Base-by-base conservation (phyloP, 73 alveolate species). In the Diophrys sp. region DNA sequence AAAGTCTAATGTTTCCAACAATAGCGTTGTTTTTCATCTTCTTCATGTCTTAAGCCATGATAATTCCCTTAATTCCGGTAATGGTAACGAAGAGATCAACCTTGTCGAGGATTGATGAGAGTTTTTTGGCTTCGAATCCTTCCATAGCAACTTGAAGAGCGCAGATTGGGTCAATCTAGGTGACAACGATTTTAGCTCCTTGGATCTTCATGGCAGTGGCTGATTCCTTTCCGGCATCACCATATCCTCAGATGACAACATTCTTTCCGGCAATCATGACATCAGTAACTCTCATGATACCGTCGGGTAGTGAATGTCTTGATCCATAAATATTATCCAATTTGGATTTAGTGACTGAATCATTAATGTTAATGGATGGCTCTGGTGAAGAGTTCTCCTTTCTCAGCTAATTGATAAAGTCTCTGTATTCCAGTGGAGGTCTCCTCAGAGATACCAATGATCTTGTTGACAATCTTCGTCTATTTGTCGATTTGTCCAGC, bases 141-240 rank as follows among this genome's bases (percentile, higher is more conserved):
- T 96, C 95, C 99, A 96, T 96, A 89, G 96, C 89, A 44, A 98
- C 99, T 82, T 96, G 93, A 70, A 96, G 91, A 69, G 99, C 99
- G 85, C 99, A 96, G 85, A 96, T 94, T 68, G 99, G 99, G 88
- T 96, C 99, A 78, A 96, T 92, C 85, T 96, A 98, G 66, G 99
- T 94, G 83, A 96, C 89, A 74, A 77, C 74, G 54, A 96, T 98
- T 70, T 97, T 87, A 34, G 98, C 96, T 27, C 99, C 99, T 30
- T 95, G 91, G 24, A 95, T 97, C 79, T 85, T 76, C 97, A 96
- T 87, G 79, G 98, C 98, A 56, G 83, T 91, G 87, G 99, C 98
- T 74, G 98, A 96, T 78, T 98, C 99, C 87, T 96, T 96, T 74
- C 99, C 99, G 78, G 94, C 99, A 89, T 96, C 99, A 67, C 99